These are phyloP conservation scores for Globisporangium acanthophoron DNA, from an alignment of 352 stramenopile genomes.

Conservation along the genomic window DNA sequence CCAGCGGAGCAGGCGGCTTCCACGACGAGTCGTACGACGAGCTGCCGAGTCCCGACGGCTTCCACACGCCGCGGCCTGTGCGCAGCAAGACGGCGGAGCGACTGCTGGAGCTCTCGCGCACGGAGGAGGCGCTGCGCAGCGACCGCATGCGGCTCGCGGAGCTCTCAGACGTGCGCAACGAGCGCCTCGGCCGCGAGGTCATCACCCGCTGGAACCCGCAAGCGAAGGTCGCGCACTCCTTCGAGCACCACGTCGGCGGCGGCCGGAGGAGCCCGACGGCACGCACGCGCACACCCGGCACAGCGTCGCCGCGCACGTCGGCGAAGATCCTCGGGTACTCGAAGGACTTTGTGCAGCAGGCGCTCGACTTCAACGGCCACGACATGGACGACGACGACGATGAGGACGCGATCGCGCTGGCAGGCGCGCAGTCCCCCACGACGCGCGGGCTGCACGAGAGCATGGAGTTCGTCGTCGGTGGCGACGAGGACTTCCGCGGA, in stretches of 20 bases:
- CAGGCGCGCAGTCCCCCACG: constrained; percentile 5
- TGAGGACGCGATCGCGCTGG: background rate
- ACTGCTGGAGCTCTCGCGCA: constrained; percentile 42
- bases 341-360: constrained; percentile 73
- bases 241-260: constrained; percentile 11
- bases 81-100: constrained; percentile 35
- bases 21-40: constrained; percentile 19
- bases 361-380: constrained; percentile 55
- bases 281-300: constrained; percentile 19
- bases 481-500: constrained; percentile 19
- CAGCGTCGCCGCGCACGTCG: constrained; percentile 33
- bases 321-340: constrained; percentile 60
- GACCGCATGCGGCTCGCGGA: constrained; percentile 77
- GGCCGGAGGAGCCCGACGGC: constrained; percentile 22
- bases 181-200: constrained; percentile 29
- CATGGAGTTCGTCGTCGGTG: constrained; percentile 14
- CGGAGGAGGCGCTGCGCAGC: constrained; percentile 34
- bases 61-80: constrained; percentile 28
- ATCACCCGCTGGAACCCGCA: constrained; percentile 41
- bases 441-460: constrained; percentile 5
- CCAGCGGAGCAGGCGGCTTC: constrained; percentile 1
- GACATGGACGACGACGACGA: constrained; percentile 45
- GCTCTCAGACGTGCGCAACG: constrained; percentile 62
- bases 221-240: constrained; percentile 20
- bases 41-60: constrained; percentile 16